Evolutionary conservation across 805 yeast genomes (phyloP), one percentile per base, ranked within the genome.

Genomic region (Metschnikowia santaceciliae): DNA sequence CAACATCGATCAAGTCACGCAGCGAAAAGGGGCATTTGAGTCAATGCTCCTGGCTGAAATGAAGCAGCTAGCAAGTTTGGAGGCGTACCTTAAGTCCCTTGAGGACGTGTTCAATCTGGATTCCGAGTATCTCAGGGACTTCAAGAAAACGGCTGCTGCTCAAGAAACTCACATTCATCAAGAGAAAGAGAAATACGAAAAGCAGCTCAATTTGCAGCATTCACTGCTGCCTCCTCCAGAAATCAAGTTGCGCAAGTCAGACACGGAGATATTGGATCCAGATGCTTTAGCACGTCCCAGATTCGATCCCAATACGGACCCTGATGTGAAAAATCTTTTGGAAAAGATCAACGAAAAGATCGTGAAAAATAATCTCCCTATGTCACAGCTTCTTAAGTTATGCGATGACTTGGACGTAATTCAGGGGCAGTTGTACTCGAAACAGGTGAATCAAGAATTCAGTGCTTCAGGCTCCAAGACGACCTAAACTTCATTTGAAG

Each of bases 41-140:
- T 67, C 74, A 13, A 66, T 68, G 49, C 58, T 73, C 15, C 69
- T 62, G 70, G 76, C 77, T 2, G 78, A 74, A 53, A 41, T 66
- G 34, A 67, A 67, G 46, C 77, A 72, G 52, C 59, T 72, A 37
- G 54, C 60, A 33, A 72, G 68, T 8, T 58, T 74, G 15, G 65
- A 69, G 46, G 51, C 53, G 7, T 60, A 68, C 51, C 60, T 61
- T 43, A 55, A 58, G 10, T 61, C 64, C 17, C 51, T 65, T 5
- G 54, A 67, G 26, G 48, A 53, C 34, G 54, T 55, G 23, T 64
- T 62, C 55, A 58, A 65, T 42, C 68, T 63, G 64, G 78, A 74
- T 55, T 51, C 54, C 30, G 57, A 56, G 42, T 71, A 74, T 49
- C 61, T 71, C 44, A 53, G 54, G 13, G 70, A 70, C 38, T 67